A percentile compares a stretch with the other conserved stretches of the same genome.
These are phyloP conservation scores for Allantophomopsis cytisporea DNA, from an alignment of 2,329 filamentous ascomycete genomes.

Conservation along the genomic window DNA sequence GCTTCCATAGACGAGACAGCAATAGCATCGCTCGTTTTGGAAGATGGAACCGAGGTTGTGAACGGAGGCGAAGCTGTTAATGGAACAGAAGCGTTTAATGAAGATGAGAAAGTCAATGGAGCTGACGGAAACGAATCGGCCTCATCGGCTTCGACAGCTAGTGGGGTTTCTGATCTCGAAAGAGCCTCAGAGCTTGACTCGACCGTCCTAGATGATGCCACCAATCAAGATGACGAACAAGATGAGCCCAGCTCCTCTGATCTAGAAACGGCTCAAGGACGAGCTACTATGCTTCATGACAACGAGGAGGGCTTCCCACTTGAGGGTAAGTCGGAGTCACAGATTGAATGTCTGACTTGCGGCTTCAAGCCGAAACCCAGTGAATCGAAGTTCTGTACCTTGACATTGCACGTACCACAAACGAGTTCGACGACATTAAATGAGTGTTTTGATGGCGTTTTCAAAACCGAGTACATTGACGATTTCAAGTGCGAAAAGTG, in stretches of 20 bases:
- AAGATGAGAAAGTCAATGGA: not conserved
- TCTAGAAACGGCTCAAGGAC: not conserved
- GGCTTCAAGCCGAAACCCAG: slow-evolving; percentile 78
- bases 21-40: not conserved
- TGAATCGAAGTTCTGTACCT: slow-evolving; percentile 75
- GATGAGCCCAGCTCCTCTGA: not conserved
- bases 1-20: slow-evolving; percentile 1
- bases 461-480: slow-evolving; percentile 92
- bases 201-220: not conserved
- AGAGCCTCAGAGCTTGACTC: not conserved
- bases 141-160: no score
- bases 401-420: slow-evolving; percentile 86
- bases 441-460: slow-evolving; percentile 81
- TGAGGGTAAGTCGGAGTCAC: slow-evolving; percentile 85
- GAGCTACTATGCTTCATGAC: slow-evolving; percentile 2
- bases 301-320: slow-evolving; percentile 73
- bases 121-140: not conserved
- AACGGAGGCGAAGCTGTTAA: not conserved
- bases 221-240: not conserved
- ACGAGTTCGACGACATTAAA: slow-evolving; percentile 68
- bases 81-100: slow-evolving; percentile 1
- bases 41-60: slow-evolving; percentile 1
- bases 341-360: slow-evolving; percentile 85
- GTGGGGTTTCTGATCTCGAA: no score
- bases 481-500: slow-evolving; percentile 95